Evolutionary conservation across 768 basidiomycete species (phyloP), one percentile per base, ranked within the genome.

Genomic region (Panellus pusillus): DNA sequence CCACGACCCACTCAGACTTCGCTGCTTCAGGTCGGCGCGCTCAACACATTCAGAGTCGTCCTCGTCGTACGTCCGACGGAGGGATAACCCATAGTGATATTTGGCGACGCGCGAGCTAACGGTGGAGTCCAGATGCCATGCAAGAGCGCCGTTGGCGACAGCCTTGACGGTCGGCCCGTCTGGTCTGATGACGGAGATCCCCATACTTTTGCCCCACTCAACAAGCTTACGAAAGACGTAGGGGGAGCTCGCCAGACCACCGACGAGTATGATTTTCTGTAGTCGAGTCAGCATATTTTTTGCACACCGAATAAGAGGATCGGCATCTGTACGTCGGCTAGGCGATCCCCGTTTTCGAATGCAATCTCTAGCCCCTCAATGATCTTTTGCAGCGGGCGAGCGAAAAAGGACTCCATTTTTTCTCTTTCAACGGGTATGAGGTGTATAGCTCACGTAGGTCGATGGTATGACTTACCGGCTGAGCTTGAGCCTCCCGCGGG

Each of bases 191-290:
- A 61, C 59, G 3, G 55, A 56, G n/a, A 70, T 61, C 1, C 57
- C 55, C 6, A 41, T 29, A 6, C 57, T 47, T n/a, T 57, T 42
- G 24, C 57, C 62, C 65, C 66, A 66, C 20, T 51, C 54, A 20
- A 47, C 44, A 1, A 70, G 54, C 35, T 65, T 50, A 4, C 62
- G 58, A 40, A 56, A 67, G 2, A 70, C 57, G 41, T 68, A 67
- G 2, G 62, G 58, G 3, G 66, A 67, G 41, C 64, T 66, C 1
- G 68, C 66, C 20, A 70, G 60, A 0, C 68, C 68, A 7, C 68
- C 67, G 9, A 68, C 67, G 12, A 70, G 52, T 15, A 70, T 63
- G 9, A 67, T 57, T 61, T 67, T 65, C 65, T 68, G 40, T 7
- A 8, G 31, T 42, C 31, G 27, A 8, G 31, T 42, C 31, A 35